Evolutionary conservation across 306 rosid genomes (phyloP).

Genomic region (Sindora glabra): DNA sequence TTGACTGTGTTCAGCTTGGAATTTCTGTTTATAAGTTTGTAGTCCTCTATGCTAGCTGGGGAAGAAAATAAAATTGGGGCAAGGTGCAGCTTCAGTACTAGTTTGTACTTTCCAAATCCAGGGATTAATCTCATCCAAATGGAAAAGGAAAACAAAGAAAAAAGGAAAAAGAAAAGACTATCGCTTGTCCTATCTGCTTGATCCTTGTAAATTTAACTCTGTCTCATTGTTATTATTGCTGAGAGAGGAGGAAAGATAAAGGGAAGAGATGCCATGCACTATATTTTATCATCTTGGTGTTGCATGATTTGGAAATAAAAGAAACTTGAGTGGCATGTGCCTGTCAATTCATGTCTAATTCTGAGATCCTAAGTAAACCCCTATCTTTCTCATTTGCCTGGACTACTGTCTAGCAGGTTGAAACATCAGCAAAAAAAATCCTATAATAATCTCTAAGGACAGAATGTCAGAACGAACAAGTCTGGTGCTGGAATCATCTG

Average conservation of each 20-base stretch:
- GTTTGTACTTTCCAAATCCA: background rate
- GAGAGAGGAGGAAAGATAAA: too few relatives aligned
- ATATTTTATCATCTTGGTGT: background rate
- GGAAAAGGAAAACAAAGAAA: background rate
- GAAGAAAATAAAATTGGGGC: background rate
- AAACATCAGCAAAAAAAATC: constrained; percentile 5
- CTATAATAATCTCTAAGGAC: background rate
- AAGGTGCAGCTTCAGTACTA: background rate
- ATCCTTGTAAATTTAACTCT: background rate
- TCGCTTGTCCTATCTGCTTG: background rate
- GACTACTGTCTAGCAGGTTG: constrained; percentile 27
- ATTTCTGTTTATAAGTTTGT: background rate
- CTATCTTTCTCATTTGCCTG: background rate
- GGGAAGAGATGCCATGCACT: background rate
- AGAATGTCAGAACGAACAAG: constrained; percentile 61
- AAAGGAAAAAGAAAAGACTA: background rate
- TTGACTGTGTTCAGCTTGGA: background rate
- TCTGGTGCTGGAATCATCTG: constrained; percentile 59
- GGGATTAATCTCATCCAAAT: background rate
- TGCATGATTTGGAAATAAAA: background rate
- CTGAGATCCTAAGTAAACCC: background rate
- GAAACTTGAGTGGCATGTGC: background rate
- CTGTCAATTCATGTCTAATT: background rate
- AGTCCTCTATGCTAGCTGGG: background rate
- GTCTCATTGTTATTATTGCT: too few relatives aligned